Base-by-base conservation (phyloP, 1,284 basidiomycete species). In the Cutaneotrichosporon mucoides region DNA sequence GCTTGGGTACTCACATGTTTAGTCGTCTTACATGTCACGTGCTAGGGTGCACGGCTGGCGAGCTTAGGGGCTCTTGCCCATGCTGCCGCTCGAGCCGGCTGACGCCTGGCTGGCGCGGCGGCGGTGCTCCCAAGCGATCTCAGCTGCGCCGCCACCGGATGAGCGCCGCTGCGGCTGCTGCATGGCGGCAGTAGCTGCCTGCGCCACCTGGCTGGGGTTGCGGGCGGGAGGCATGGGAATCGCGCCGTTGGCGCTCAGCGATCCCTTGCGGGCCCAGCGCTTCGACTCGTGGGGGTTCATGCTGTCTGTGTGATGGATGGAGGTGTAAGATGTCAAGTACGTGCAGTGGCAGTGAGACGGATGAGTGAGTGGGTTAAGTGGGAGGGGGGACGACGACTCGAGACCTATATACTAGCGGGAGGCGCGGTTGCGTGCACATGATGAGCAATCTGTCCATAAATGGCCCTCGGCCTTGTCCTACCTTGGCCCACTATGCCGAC, bases 241-340 rank as follows among this genome's bases (percentile, higher is more conserved):
- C 15, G 49, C 49, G 16, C 37, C 15, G 13, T 10, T 8, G 37
- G 15, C 16, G 38, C 16, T 41, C 8, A 15, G 24, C 38, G 38
- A 41, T 15, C 49, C 15, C 49, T 40, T 38, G 15, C 37, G 49
- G 15, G 33, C 33, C 38, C 38, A 51, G n/a, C 16, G 49, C 49
- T 51, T 51, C 16, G 37, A 24, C 49, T 51, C 49, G 49, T 41
- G 24, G 3, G 49, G 49, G 49, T 51, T 51, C 49, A 51, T 51
- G 49, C 0, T 41, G 49, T 51, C 12, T 35, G 15, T 24, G 24
- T 24, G 24, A 24, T 24, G 24, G 24, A 24, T 24, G 24, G 24
- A 24, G 24, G 24, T 24, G 24, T 24, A 24, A 24, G 24, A 24
- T 24, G 24, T 24, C 24, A 24, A 24, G 24, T 24, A 24, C 24